Percentiles rank a stretch among this genome's conserved stretches.
Conservation (phyloP, 1,284 basidiomycete species). For the Amylostereum areolatum region DNA sequence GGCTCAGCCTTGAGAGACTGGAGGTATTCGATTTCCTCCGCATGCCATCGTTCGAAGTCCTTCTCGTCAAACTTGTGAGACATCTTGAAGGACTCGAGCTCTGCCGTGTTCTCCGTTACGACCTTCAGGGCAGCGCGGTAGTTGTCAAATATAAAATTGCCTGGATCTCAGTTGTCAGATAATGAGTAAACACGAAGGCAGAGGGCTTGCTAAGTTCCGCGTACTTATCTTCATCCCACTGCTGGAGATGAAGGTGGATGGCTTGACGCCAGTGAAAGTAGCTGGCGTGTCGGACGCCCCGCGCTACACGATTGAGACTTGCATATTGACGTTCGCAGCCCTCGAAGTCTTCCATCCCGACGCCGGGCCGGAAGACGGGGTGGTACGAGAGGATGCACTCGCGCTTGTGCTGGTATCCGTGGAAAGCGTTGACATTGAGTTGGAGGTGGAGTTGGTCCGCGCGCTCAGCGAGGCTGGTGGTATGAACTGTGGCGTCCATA, state of each 20-base stretch:
- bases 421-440: conserved; percentile 17
- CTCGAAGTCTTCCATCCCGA: conserved; percentile 24
- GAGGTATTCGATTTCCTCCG: conserved; percentile 14
- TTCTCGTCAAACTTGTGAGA: not conserved
- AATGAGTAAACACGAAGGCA: too few species aligned
- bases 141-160: conserved; percentile 15
- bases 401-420: conserved; percentile 22
- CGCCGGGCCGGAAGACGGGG: conserved; percentile 16
- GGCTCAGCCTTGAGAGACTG: conserved; percentile 14
- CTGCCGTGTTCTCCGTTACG: not conserved
- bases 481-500: conserved; percentile 5
- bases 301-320: conserved; percentile 17
- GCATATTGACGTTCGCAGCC: conserved; percentile 22
- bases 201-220: conserved; percentile 17
- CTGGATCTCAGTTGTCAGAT: too few species aligned
- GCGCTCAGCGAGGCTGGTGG: conserved; percentile 13
- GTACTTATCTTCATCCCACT: conserved; percentile 23
- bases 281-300: conserved; percentile 17
- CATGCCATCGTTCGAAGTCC: conserved; percentile 11
- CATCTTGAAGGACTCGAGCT: not conserved
- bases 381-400: conserved; percentile 20
- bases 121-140: conserved; percentile 12
- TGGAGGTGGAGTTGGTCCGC: conserved; percentile 1
- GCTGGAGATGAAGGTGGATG: conserved; percentile 19
- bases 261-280: conserved; percentile 17